phyloP scores from a whole-genome alignment of 495 filamentous ascomycete genomes.

The Talaromyces trachyspermus region DNA sequence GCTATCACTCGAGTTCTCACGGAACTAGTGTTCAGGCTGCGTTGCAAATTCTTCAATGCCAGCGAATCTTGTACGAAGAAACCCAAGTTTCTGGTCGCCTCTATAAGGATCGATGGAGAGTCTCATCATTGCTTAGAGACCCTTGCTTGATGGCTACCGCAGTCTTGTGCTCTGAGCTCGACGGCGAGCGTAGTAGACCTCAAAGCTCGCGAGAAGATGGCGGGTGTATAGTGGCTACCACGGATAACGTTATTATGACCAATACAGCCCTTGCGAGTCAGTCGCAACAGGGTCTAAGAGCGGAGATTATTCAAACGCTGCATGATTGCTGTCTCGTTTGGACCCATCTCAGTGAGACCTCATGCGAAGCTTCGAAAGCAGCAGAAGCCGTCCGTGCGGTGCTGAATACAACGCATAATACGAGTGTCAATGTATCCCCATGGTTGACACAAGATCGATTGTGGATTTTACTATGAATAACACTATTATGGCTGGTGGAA shows the following conservation, averaged over 20 bases:
- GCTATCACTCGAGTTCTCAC: constrained; percentile 23
- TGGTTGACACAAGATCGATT: background rate
- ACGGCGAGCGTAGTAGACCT: background rate
- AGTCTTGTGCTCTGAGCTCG: constrained; percentile 21
- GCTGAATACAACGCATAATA: background rate
- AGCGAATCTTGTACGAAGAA: constrained; percentile 20
- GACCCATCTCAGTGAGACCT: constrained; percentile 53
- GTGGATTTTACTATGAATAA: background rate
- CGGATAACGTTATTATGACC: too few relatives aligned
- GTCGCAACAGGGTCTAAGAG: constrained; percentile 46
- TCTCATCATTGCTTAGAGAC: constrained; percentile 23
- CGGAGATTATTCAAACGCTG: constrained; percentile 57
- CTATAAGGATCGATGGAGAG: constrained; percentile 25
- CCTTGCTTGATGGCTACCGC: constrained; percentile 29
- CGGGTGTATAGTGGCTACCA: too few relatives aligned
- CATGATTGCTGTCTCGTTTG: constrained; percentile 58
- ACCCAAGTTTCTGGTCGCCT: constrained; percentile 21
- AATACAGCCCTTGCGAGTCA: too few relatives aligned
- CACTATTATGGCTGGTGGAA: background rate
- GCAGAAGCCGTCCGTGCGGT: constrained; percentile 41
- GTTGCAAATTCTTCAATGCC: constrained; percentile 21
- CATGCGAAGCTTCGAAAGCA: constrained; percentile 70
- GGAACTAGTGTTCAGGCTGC: constrained; percentile 33
- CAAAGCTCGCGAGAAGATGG: constrained; percentile 5
- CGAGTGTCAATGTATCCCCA: background rate